Base-by-base conservation (phyloP, 495 filamentous ascomycete species). In the Hypoxylon rickii region DNA sequence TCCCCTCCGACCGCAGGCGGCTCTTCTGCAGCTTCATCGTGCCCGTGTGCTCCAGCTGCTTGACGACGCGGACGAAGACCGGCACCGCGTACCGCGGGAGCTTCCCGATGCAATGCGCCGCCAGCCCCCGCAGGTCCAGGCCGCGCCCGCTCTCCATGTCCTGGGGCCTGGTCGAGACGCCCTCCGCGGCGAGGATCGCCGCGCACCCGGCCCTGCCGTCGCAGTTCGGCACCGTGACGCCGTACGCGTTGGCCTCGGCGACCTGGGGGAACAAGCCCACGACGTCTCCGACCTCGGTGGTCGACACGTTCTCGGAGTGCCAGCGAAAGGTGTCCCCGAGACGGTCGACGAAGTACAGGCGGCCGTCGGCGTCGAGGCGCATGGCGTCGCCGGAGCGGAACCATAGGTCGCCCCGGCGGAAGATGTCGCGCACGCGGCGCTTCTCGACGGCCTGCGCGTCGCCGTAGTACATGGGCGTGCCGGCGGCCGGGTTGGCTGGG, bases 1-100 rank as follows among this genome's bases (percentile, higher is more conserved):
- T 80, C 0, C 89, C 89, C 64, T 91, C 86, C 13, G 83, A 76
- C 44, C 86, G 75, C 22, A 92, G 73, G 2, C 81, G 82, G n/a
- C 85, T 83, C 70, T 92, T 94, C 66, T 89, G 87, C 68, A 90
- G 83, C 73, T 94, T 94, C 66, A 90, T 85, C 62, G 90, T 92
- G 54, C 90, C 86, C 51, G 85, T 90, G 26, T 85, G 80, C 29
- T 77, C 79, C 33, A 82, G 73, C 47, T 76, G 75, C 39, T 76
- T 68, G 1, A 86, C 79, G 6, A 91, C 58, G 0, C 89, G 70
- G 26, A 92, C 51, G 65, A 94, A 94, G 0, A 90, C 56, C 4
- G 89, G 89, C 2, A 92, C 88, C 0, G 89, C 89, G 69, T 92
- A 92, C 32, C 77, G 76, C 10, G 89, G 89, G 11, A 94, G 72